Conservation (phyloP, 192 early-diverging fungal species). For the Gigaspora rosea region DNA sequence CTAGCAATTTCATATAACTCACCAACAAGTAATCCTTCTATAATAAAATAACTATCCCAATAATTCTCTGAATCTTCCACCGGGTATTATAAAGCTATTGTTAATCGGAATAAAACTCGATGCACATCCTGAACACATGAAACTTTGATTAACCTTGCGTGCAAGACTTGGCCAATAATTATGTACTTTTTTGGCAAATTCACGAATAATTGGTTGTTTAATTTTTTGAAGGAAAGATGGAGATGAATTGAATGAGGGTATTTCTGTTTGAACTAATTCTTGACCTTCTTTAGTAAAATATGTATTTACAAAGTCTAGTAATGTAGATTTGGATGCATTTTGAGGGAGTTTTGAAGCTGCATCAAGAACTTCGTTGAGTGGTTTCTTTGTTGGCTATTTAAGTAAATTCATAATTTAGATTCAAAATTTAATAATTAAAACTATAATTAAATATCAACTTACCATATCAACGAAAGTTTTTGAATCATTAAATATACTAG, state of each 20-base stretch:
- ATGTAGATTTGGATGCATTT: slow-evolving; percentile 35
- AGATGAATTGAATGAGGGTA: slow-evolving; percentile 40
- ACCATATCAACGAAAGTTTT: slow-evolving; percentile 74
- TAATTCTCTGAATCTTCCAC: slow-evolving; percentile 75
- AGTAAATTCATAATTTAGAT: slow-evolving; percentile 10
- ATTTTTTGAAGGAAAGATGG: slow-evolving; percentile 53
- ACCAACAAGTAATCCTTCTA: slow-evolving; percentile 64
- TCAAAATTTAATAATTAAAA: not conserved
- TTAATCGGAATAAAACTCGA: slow-evolving; percentile 57
- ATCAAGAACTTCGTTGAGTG: slow-evolving; percentile 50
- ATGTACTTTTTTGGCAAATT: slow-evolving; percentile 52
- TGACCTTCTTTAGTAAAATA: slow-evolving; percentile 59
- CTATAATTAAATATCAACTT: not conserved
- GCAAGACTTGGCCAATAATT: slow-evolving; percentile 63
- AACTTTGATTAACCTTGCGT: slow-evolving; percentile 51
- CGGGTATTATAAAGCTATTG: slow-evolving; percentile 69
- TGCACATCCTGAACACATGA: slow-evolving; percentile 57
- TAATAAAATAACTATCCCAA: slow-evolving; percentile 72
- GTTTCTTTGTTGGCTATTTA: slow-evolving; percentile 58
- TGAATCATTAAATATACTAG: slow-evolving; percentile 62
- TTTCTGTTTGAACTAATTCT: slow-evolving; percentile 48
- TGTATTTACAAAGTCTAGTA: slow-evolving; percentile 53
- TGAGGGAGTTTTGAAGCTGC: slow-evolving; percentile 53
- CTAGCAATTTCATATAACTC: slow-evolving; percentile 50
- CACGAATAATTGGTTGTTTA: slow-evolving; percentile 46